Evolutionary conservation across 1,139 yeast genomes (phyloP), one percentile per base, ranked within the genome.

Genomic region (Candida sanyaensis): DNA sequence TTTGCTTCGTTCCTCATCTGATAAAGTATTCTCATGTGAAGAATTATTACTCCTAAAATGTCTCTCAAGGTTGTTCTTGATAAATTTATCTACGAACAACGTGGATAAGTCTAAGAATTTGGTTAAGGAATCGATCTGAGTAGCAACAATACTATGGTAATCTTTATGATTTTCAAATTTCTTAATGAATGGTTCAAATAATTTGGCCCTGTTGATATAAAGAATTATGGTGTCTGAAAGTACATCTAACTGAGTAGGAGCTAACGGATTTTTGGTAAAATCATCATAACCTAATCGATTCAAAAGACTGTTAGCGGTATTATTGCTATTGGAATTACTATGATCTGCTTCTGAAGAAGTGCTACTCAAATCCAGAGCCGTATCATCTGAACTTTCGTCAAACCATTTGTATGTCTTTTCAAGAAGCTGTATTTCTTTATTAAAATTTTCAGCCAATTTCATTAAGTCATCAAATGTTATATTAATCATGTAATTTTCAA

Each of bases 401-500:
- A 26, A 29, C 7, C 17, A 13, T 17, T 34, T 31, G 34, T 40
- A 44, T 23, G 43, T 39, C n/a, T 23, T 23, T 47, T 69, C 72
- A 29, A 73, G 56, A 29, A 70, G 55, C 29, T 63, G 59, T 32
- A 74, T 70, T 55, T 79, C 83, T 41, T 64, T 60, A 29, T 69
- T 72, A 58, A 77, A 78, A 40, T 67, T 67, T 5, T 59, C 59
- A 50, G 77, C 77, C 43, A 80, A 68, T 7, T 62, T 61, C 43
- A 69, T 50, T 21, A 79, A 64, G 46, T 75, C 77, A 11, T 66
- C 62, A 47, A 72, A 65, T 5, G 69, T 63, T 48, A 78, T 73
- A 44, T 77, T 73, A 37, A 72, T 67, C 73, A 77, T 75, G 51
- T 77, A 78, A 47, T 77, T 78, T 54, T 79, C 84, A 51, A 79